Evolutionary conservation across 768 basidiomycete species (phyloP), one percentile per base, ranked within the genome.

Genomic region (Lepiota brunneoincarnata): DNA sequence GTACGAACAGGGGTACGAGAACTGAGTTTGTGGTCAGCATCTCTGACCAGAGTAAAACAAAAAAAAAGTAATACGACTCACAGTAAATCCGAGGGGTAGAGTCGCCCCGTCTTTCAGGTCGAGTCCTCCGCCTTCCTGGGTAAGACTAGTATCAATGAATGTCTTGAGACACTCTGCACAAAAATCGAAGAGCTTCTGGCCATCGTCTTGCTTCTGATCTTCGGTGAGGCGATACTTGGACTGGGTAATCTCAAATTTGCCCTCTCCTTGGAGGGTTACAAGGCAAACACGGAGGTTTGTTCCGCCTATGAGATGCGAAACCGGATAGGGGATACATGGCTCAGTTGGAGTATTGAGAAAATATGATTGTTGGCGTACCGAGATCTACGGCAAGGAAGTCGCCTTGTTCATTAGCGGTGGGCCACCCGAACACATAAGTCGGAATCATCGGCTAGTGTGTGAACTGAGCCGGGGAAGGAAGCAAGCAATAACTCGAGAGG

Each of bases 201-300:
- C 97, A n/a, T 98, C 93, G 6, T 91, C 92, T 55, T 97, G 93
- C 70, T 99, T 99, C 69, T 98, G 97, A 64, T 98, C 97, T 65
- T 99, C 97, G 1, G 91, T 86, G 41, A 99, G 82, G 47, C 95
- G 89, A 71, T 98, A 98, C 71, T 99, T 99, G 34, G 94, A 89
- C 67, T 98, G 96, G 0, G 94, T 93, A 61, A 99, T 89, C 72
- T 98, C 94, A 68, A 98, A 99, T 75, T 96, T 95, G 55, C 97
- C 96, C 9, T 86, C 81, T 21, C 97, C 97, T 61, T 89, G 84
- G 2, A 99, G 76, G 24, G 86, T 90, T 46, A 99, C 96, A 40
- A 97, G 87, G 72, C 97, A 99, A 40, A 98, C 97, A 40, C 97
- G 93, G n/a, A 99, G 81, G 66, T 99, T 98, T 20, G 96, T 98